Evolutionary conservation across 1,139 yeast species (phyloP).

Genomic region (Magnusiomyces suaveolens): DNA sequence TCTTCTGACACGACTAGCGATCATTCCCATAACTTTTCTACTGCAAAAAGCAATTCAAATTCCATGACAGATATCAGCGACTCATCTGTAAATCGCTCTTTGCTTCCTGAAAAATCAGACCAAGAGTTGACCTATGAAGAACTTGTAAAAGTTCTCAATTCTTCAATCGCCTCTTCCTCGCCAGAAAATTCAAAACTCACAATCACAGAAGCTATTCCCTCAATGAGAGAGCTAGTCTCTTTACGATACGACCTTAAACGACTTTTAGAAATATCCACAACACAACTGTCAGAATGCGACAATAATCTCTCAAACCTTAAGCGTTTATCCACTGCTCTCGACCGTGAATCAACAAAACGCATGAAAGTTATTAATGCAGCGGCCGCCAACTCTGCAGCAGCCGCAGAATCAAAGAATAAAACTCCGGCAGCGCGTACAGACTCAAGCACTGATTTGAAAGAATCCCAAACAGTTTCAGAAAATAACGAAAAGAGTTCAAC

Average conservation of each 20-base stretch:
- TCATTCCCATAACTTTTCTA: neutral
- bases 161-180: neutral
- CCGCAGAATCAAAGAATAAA: neutral
- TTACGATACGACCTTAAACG: slow-evolving; percentile 11
- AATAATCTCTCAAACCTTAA: slow-evolving; percentile 8
- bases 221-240: slow-evolving; percentile 8
- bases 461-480: neutral
- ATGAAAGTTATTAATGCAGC: slow-evolving; percentile 4
- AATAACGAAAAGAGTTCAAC: neutral
- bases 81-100: slow-evolving; percentile 3
- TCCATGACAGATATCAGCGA: neutral
- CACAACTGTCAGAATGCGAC: slow-evolving; percentile 11
- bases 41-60: neutral
- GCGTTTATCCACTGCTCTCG: slow-evolving; percentile 10
- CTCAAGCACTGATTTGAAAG: neutral
- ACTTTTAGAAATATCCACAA: slow-evolving; percentile 1
- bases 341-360: slow-evolving; percentile 11
- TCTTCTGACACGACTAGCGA: neutral
- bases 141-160: slow-evolving; percentile 9
- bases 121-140: slow-evolving; percentile 12
- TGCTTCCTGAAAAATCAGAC: slow-evolving; percentile 12
- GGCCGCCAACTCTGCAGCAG: neutral
- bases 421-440: neutral
- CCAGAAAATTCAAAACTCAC: slow-evolving; percentile 1
- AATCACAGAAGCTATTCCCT: slow-evolving; percentile 11